A percentile compares a stretch with the other conserved stretches of the same genome.
phyloP scores from a whole-genome alignment of 2,329 filamentous ascomycete species.

The Neoscytalidium dimidiatum region DNA sequence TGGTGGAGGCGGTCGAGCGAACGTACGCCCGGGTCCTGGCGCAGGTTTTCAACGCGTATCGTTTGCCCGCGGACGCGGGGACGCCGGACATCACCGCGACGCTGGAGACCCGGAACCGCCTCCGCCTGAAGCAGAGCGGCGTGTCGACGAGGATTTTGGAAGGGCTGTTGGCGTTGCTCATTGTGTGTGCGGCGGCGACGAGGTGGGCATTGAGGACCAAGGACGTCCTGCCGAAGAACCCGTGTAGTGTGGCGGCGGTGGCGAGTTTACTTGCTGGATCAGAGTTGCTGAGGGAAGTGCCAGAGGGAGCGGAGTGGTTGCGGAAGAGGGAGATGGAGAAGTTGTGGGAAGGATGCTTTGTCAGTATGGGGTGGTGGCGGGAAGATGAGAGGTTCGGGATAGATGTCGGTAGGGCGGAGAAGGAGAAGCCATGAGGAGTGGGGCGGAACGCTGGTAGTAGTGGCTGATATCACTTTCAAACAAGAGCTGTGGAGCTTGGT shows the following conservation, averaged over 20 bases:
- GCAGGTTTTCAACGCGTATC: not conserved
- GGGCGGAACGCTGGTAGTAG: too few species aligned
- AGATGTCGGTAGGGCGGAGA: not conserved
- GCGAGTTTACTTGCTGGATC: slow-evolving; percentile 9
- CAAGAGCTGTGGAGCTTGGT: too few species aligned
- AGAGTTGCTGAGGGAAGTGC: not conserved
- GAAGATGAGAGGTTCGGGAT: not conserved
- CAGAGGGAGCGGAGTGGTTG: slow-evolving; percentile 4
- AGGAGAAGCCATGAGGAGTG: too few species aligned
- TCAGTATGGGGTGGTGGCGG: not conserved
- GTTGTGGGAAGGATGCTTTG: not conserved
- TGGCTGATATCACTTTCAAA: too few species aligned
- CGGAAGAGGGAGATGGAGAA: not conserved
- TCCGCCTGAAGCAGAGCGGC: not conserved
- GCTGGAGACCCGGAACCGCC: not conserved
- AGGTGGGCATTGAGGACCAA: not conserved
- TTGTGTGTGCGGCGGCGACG: not conserved
- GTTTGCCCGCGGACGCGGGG: not conserved
- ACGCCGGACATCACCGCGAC: not conserved
- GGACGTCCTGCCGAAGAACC: slow-evolving; percentile 1
- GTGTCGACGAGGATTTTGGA: not conserved
- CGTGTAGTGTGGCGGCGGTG: slow-evolving; percentile 8
- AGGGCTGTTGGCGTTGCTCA: not conserved
- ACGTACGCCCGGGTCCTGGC: not conserved
- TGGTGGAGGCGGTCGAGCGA: not conserved